Conservation (phyloP, 2,329 filamentous ascomycete species). For the Diaporthe caulivora region DNA sequence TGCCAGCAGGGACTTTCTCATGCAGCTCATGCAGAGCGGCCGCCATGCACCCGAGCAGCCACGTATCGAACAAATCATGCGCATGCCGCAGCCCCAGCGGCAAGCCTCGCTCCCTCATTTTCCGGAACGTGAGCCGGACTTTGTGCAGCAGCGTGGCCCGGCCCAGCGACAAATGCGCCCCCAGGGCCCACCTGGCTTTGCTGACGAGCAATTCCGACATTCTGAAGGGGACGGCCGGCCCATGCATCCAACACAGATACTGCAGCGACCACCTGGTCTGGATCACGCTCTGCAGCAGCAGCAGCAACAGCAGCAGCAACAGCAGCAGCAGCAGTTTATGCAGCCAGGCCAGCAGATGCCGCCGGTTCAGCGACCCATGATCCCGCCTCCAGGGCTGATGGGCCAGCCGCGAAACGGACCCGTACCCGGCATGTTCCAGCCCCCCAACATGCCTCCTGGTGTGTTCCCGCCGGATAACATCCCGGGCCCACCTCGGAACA, state of each 20-base stretch:
- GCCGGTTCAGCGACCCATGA: constrained; percentile 60
- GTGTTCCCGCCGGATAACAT: constrained; percentile 64
- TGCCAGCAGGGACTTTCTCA: constrained; percentile 80
- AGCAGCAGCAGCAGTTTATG: constrained; percentile 45
- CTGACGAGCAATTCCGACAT: constrained; percentile 66
- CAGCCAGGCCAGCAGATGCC: constrained; percentile 60
- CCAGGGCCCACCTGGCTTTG: constrained; percentile 63
- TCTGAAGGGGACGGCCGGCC: constrained; percentile 61
- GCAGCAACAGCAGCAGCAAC: constrained; percentile 59
- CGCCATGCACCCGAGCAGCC: constrained; percentile 63
- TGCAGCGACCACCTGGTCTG: constrained; percentile 73
- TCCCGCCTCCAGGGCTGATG: constrained; percentile 68
- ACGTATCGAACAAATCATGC: constrained; percentile 66
- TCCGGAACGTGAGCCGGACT: constrained; percentile 64
- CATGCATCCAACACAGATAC: constrained; percentile 72
- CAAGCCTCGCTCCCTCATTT: constrained; percentile 61
- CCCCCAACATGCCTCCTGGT: constrained; percentile 69
- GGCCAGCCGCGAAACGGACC: constrained; percentile 60
- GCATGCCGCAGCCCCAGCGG: constrained; percentile 65
- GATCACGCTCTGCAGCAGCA: constrained; percentile 65
- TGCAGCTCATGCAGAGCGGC: constrained; percentile 80
- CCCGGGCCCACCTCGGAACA: constrained; percentile 55
- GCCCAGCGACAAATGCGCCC: constrained; percentile 57
- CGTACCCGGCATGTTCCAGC: constrained; percentile 68
- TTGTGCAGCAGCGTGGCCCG: constrained; percentile 53